Base-by-base conservation (phyloP, 305 asterid genomes). In the Fraxinus angustifolia region DNA sequence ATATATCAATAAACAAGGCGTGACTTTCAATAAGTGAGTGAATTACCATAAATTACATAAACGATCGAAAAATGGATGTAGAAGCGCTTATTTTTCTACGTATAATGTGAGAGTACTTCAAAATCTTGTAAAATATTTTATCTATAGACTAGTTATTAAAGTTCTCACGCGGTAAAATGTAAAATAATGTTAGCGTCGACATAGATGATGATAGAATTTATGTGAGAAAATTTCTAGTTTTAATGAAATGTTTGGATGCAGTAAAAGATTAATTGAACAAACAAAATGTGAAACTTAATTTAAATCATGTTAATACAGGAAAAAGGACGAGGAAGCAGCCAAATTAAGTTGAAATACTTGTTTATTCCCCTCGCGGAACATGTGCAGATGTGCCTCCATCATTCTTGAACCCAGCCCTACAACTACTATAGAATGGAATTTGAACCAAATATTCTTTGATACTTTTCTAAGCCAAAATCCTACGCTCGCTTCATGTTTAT, bases 291-390 rank as follows among this genome's bases (percentile, higher is more conserved):
- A 21, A 19, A 58, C 30, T 58, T 17, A 1, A 53, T 16, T 16
- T 16, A 56, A n/a, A 2, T 6, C 30, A 19, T 58, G 33, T 23
- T 2, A 0, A 8, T 58, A 17, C 28, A 60, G 8, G 68, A 58
- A 80, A 73, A 38, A 81, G 14, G 31, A 45, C 30, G 77, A 48
- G 36, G 70, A 17, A 79, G 78, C 78, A 17, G 40, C 73, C 73
- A 58, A 62, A 30, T n/a, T n/a, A 78, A 78, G 19, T 17, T 35
- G n/a, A 17, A 17, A 65, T 67, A 28, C 28, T 72, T 73, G 79
- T 80, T 72, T 80, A 72, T 73, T 73, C 45, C 56, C 83, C 83
- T 80, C 83, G 83, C 62, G 83, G 65, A 80, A 21, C 83, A 80
- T 71, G 82, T 70, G 77, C 77, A 23, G 72, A 8, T 23, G 72